These are phyloP conservation scores for Aspergillus cavernicola DNA, from an alignment of 495 filamentous ascomycete species.

Conservation along the genomic window DNA sequence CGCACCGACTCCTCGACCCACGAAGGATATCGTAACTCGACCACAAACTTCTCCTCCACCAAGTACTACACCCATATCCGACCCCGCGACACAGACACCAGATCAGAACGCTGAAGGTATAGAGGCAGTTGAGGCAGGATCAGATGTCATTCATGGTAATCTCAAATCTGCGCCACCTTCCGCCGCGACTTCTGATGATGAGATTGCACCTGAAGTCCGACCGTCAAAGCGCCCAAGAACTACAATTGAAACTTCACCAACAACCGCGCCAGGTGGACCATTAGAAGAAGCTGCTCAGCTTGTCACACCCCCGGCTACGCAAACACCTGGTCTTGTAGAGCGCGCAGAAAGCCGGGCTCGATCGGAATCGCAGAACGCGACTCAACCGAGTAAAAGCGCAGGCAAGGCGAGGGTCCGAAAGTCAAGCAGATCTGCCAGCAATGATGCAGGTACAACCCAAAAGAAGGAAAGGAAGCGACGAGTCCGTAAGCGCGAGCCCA, in stretches of 20 bases:
- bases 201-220: slow-evolving; percentile 17
- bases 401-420: slow-evolving; percentile 28
- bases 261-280: background rate
- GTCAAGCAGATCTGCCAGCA: slow-evolving; percentile 20
- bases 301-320: slow-evolving; percentile 20
- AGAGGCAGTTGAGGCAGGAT: background rate
- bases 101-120: background rate
- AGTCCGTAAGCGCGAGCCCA: slow-evolving; percentile 49
- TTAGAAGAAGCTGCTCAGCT: slow-evolving; percentile 4
- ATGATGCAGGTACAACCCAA: slow-evolving; percentile 19
- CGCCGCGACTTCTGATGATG: background rate
- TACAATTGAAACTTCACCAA: slow-evolving; percentile 1
- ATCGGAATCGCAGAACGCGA: slow-evolving; percentile 9
- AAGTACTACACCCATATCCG: slow-evolving; percentile 3
- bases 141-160: background rate
- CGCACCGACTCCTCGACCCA: slow-evolving; percentile 3
- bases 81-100: background rate
- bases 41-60: slow-evolving; percentile 10
- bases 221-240: slow-evolving; percentile 23
- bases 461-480: slow-evolving; percentile 32
- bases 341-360: slow-evolving; percentile 17
- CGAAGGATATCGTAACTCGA: slow-evolving; percentile 14
- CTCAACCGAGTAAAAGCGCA: slow-evolving; percentile 8
- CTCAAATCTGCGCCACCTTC: background rate
- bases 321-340: slow-evolving; percentile 20